Evolutionary conservation across 768 basidiomycete species (phyloP), one percentile per base, ranked within the genome.

Genomic region (Suillus occidentalis): DNA sequence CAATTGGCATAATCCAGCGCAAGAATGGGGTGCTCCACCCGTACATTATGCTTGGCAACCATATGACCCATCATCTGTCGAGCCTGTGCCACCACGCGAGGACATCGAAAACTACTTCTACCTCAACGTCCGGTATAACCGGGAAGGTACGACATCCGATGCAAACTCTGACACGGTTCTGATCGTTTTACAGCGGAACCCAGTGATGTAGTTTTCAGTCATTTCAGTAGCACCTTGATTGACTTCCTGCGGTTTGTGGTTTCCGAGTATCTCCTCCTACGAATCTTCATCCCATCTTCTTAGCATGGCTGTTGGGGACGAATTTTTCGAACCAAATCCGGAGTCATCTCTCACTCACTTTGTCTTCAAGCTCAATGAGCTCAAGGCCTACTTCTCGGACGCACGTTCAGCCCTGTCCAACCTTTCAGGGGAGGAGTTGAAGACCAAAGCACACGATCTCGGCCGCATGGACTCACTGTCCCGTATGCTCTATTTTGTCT

Each of bases 71-170:
- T 66, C 67, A 9, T 67, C 61, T 28, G 56, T 64, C 18, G 52
- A 63, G 31, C 65, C 66, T 13, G 40, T 53, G 6, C 63, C 64
- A 37, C 68, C 67, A 42, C 50, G 61, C 4, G 65, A 42, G 36
- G 69, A 73, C 36, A 9, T 64, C 1, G 61, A 63, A 14, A 72
- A 67, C 55, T 73, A 71, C 43, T 73, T 72, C 53, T 65, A 69
- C 60, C 56, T 73, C 61, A 66, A 70, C 34, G 14, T 64, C 4
- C 66, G 62, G 42, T 66, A 60, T 25, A 6, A 56, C 6, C 45
- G 22, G 13, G 43, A 39, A 2, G 34, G 64, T 66, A 42, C 8
- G 43, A 14, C 22, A 10, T 18, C 20, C 6, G 28, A 37, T 20
- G 10, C 9, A 22, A 60, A 31, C 28, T 61, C 22, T 3, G 37